Percentiles rank a stretch among this genome's conserved stretches.
These are phyloP conservation scores for Elymus sibiricus DNA, from an alignment of 176 grass and related monocot species.

Conservation along the genomic window DNA sequence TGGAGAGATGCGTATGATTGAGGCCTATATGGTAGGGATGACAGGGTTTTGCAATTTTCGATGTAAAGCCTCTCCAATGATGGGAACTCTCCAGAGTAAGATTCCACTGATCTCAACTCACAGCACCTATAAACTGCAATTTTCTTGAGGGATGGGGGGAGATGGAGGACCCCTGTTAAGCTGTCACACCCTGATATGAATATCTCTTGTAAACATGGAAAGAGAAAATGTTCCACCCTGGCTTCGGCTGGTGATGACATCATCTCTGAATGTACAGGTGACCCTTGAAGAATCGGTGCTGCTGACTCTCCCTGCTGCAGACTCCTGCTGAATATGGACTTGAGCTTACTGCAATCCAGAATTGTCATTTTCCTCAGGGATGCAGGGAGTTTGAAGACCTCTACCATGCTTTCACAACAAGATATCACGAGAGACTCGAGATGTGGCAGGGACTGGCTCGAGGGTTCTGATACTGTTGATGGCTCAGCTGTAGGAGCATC, in stretches of 20 bases:
- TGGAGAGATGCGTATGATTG: not conserved
- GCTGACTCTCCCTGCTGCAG: not conserved
- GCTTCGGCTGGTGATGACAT: not conserved
- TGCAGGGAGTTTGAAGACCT: no score
- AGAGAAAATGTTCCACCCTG: no score
- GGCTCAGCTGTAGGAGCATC: not conserved
- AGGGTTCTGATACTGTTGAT: not conserved
- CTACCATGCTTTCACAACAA: no score
- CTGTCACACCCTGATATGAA: not conserved
- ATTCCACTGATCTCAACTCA: not conserved
- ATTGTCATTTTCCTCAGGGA: no score
- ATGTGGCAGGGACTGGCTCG: not conserved
- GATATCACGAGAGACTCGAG: accelerated
- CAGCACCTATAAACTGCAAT: no score
- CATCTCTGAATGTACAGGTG: no score
- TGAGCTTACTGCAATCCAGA: no score
- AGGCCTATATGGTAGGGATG: not conserved
- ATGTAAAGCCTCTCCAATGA: no score
- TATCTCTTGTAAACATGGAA: not conserved
- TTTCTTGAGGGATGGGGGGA: not conserved
- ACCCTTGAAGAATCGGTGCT: not conserved
- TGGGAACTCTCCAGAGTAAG: no score
- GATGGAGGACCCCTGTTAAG: not conserved
- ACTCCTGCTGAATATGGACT: no score
- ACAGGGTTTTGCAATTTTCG: no score